Evolutionary conservation across 441 rosid species (phyloP), one percentile per base, ranked within the genome.

Genomic region (Jatropha podagrica): DNA sequence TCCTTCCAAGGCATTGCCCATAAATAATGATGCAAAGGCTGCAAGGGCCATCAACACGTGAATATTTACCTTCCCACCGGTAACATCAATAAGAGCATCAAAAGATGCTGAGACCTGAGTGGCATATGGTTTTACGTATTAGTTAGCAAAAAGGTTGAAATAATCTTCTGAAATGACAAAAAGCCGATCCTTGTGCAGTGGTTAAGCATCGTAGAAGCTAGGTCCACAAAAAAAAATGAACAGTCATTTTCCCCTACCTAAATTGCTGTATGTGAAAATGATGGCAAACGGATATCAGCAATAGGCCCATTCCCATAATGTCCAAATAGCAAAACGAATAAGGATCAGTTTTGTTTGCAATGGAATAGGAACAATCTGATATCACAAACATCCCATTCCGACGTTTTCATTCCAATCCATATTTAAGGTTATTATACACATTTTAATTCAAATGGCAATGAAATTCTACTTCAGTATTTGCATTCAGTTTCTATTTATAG

Each of bases 31-130:
- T 23, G 97, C 93, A 86, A 93, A 95, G 67, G 93, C 97, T 3
- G 97, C 97, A 59, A 92, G 86, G 68, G 99, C 98, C 99, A 95
- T 95, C 74, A 95, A 81, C 2, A 95, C 98, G 76, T 95, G 99
- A 71, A 95, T 95, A 84, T 93, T 96, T 61, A 93, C 97, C 85
- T 80, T 92, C 70, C 97, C 99, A 68, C 94, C 97, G 54, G 90
- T 86, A 79, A 93, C 83, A 88, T 92, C 97, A 83, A 79, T 88
- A 61, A 90, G 85, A 6, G 98, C 99, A 83, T 93, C 99, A 1
- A 96, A 91, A 18, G 95, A 86, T 44, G 99, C 95, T 59, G 99
- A 92, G 38, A 92, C 88, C 98, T 96, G 85, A 74, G 23, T 65
- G 51, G 56, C 23, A 71, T 46, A 61, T 27, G 12, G 68, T 61